These are phyloP conservation scores for Coccomyxa subellipsoidea DNA, from an alignment of 163 green algal genomes.

Conservation along the genomic window DNA sequence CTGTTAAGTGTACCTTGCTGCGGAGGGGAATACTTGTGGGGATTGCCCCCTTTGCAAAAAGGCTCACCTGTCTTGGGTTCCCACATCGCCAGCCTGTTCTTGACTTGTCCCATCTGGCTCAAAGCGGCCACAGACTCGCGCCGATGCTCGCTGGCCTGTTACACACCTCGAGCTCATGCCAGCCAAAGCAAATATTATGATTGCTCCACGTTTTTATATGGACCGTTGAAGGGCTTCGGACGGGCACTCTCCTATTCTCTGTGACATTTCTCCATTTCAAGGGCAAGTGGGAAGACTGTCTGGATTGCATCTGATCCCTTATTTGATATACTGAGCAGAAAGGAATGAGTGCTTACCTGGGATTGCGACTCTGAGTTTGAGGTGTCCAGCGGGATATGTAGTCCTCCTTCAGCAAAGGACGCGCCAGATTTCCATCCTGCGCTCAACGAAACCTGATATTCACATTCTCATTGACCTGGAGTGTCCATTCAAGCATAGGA, in stretches of 20 bases:
- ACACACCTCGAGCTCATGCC: not conserved
- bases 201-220: not conserved
- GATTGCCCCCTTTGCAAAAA: not conserved
- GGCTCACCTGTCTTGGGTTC: not conserved
- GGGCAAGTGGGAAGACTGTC: too few species aligned
- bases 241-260: not conserved
- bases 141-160: not conserved
- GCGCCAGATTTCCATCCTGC: not conserved
- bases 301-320: too few species aligned
- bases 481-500: too few species aligned
- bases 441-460: not conserved
- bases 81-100: not conserved
- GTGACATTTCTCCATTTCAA: too few species aligned
- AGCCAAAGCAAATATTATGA: too few species aligned
- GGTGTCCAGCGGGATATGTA: not conserved
- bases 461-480: too few species aligned
- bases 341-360: not conserved
- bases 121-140: not conserved
- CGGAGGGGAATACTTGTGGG: too few species aligned
- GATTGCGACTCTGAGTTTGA: not conserved
- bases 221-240: not conserved
- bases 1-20: too few species aligned
- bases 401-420: not conserved
- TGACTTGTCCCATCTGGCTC: not conserved
- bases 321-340: too few species aligned